Conservation (phyloP, 495 filamentous ascomycete species). For the Daldinia loculata region DNA sequence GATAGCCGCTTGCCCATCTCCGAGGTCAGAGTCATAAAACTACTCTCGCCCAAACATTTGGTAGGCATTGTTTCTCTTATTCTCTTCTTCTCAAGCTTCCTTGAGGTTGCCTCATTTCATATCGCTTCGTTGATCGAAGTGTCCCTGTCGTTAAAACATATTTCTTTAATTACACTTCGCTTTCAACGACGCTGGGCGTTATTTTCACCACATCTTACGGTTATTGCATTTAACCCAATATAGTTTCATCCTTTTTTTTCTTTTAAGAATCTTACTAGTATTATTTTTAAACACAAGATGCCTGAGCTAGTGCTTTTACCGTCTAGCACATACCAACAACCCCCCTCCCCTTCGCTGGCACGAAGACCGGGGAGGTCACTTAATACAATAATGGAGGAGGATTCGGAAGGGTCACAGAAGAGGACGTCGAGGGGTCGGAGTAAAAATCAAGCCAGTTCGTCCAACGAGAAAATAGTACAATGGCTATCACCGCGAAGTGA, state of each 20-base stretch:
- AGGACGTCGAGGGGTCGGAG: conserved; percentile 40
- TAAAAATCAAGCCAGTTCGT: conserved; percentile 51
- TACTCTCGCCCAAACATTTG: conserved; percentile 41
- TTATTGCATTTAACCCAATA: conserved; percentile 22
- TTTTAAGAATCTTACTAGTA: conserved; percentile 34
- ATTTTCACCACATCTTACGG: conserved; percentile 33
- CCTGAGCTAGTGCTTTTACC: conserved; percentile 64
- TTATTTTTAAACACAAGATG: conserved; percentile 59
- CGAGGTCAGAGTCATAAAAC: conserved; percentile 45
- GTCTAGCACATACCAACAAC: conserved; percentile 66
- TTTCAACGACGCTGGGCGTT: conserved; percentile 58
- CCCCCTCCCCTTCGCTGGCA: conserved; percentile 73
- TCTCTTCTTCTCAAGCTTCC: conserved; percentile 49
- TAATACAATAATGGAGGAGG: conserved; percentile 90
- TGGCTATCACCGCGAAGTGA: conserved; percentile 67
- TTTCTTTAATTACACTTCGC: conserved; percentile 36
- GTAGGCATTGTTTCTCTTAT: conserved; percentile 35
- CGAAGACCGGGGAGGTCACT: conserved; percentile 69
- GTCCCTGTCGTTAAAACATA: conserved; percentile 52
- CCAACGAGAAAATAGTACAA: conserved; percentile 59
- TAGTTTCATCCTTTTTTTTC: conserved; percentile 23
- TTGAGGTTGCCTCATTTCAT: conserved; percentile 49
- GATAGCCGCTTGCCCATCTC: conserved; percentile 43
- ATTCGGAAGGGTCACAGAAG: conserved; percentile 47
- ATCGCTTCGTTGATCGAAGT: conserved; percentile 63